phyloP scores from a whole-genome alignment of 176 grass and related monocot genomes.

The Leersia perrieri region DNA sequence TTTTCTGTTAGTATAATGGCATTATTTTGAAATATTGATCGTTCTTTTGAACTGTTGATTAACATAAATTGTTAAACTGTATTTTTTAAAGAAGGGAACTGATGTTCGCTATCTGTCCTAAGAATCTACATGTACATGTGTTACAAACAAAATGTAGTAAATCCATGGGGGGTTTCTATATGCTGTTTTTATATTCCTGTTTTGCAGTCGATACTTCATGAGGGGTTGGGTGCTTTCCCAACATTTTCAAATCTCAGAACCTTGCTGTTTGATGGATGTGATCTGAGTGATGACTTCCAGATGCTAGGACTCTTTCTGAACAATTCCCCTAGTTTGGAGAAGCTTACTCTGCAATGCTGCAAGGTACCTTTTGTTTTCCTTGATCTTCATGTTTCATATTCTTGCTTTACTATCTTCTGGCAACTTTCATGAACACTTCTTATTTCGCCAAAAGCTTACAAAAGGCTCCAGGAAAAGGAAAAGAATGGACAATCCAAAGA shows the following conservation, averaged over 20 bases:
- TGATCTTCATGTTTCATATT: not conserved
- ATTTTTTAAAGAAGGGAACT: no score
- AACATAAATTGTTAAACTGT: no score
- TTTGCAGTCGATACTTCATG: not conserved
- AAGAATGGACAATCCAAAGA: not conserved
- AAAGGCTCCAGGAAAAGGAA: not conserved
- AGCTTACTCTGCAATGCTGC: conserved; percentile 25
- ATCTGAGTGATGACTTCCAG: not conserved
- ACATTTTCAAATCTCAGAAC: conserved; percentile 8
- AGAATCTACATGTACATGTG: not conserved
- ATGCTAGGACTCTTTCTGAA: not conserved
- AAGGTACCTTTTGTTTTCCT: not conserved
- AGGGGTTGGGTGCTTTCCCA: not conserved
- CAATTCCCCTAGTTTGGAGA: conserved; percentile 14
- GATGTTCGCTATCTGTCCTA: no score
- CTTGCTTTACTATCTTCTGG: not conserved
- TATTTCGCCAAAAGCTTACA: conserved; percentile 16
- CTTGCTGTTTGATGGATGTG: not conserved
- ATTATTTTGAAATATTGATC: not conserved
- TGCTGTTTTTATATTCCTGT: not conserved
- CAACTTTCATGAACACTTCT: not conserved
- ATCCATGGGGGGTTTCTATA: no score
- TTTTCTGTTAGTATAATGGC: not conserved
- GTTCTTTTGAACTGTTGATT: not conserved
- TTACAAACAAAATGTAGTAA: not conserved